These are phyloP conservation scores for Cryptococcus sp. DNA, from an alignment of 1,284 basidiomycete species.

Conservation along the genomic window DNA sequence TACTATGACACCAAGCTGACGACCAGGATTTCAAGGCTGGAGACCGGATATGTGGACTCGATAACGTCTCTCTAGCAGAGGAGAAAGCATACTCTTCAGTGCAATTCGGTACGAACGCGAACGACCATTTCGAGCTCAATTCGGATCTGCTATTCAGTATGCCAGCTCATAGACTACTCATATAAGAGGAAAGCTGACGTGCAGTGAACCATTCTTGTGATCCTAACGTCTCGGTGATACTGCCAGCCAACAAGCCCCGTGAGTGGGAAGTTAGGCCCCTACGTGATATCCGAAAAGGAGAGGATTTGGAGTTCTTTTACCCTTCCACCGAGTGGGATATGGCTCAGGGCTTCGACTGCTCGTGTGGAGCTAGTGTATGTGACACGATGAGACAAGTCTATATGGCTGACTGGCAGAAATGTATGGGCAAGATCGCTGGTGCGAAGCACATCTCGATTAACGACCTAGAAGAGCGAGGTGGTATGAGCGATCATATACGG, in stretches of 20 bases:
- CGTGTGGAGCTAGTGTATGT: slow-evolving; percentile 51
- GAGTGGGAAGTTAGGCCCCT: slow-evolving; percentile 51
- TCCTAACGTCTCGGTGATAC: slow-evolving; percentile 58
- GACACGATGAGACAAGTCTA: too few species aligned
- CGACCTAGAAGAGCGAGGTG: slow-evolving; percentile 39
- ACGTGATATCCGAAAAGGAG: slow-evolving; percentile 45
- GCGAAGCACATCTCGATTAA: slow-evolving; percentile 45
- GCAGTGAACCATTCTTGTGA: slow-evolving; percentile 65
- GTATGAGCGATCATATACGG: slow-evolving; percentile 45
- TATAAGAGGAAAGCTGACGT: not conserved
- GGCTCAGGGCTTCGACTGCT: slow-evolving; percentile 61
- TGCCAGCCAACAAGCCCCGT: slow-evolving; percentile 50
- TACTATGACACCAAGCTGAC: not conserved
- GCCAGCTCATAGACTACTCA: not conserved
- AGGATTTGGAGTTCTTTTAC: slow-evolving; percentile 59
- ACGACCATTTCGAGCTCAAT: slow-evolving; percentile 60
- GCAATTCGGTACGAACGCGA: slow-evolving; percentile 48
- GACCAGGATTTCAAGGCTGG: slow-evolving; percentile 38
- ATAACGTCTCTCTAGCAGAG: slow-evolving; percentile 36
- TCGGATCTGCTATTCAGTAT: slow-evolving; percentile 59
- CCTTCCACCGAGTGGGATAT: slow-evolving; percentile 69
- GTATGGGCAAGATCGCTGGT: slow-evolving; percentile 48
- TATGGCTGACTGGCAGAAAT: slow-evolving; percentile 35
- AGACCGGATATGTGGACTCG: slow-evolving; percentile 29
- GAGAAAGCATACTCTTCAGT: slow-evolving; percentile 49